Evolutionary conservation across 768 basidiomycete species (phyloP), one percentile per base, ranked within the genome.

Genomic region (Podaxis sp.): DNA sequence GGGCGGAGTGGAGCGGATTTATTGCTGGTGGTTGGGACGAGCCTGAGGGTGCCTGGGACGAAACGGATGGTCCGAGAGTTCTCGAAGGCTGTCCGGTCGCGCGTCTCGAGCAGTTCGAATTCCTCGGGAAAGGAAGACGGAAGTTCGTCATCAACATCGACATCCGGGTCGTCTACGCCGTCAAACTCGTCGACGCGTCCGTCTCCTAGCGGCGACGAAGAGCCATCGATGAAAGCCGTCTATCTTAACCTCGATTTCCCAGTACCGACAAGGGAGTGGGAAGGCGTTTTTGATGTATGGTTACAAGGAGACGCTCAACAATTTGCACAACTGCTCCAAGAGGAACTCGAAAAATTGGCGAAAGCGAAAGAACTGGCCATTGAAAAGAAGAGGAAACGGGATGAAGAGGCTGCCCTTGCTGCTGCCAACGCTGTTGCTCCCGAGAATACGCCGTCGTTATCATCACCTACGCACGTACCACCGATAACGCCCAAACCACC

Each of bases 51-150:
- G 15, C 94, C 92, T 8, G 95, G 95, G 20, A 95, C 95, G 51
- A 96, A 95, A 75, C 81, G 91, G 66, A 92, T 96, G 76, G 92
- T 96, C 24, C 85, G 91, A 62, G 93, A 96, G 74, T 93, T 91
- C 74, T 84, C 89, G 26, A 93, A 91, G 74, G 88, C 90, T 20
- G 86, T 93, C 24, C 83, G 81, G 49, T 80, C 84, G 7, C 81
- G 87, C 48, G 76, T 78, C 2, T 68, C 74, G 13, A 67, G 71
- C 20, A 66, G 78, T 58, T 72, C 73, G 50, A 76, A 46, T 20
- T 8, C 44, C 6, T 46, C 73, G 52, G 75, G 75, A 4, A 73
- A 69, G 62, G 71, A 74, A 2, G 69, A 73, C 15, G 71, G 54
- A 58, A 57, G 58, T 40, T 68, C 72, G 12, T 71, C 73, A n/a